Base-by-base conservation (phyloP, 2,329 filamentous ascomycete genomes). In the Fusarium robinianum region DNA sequence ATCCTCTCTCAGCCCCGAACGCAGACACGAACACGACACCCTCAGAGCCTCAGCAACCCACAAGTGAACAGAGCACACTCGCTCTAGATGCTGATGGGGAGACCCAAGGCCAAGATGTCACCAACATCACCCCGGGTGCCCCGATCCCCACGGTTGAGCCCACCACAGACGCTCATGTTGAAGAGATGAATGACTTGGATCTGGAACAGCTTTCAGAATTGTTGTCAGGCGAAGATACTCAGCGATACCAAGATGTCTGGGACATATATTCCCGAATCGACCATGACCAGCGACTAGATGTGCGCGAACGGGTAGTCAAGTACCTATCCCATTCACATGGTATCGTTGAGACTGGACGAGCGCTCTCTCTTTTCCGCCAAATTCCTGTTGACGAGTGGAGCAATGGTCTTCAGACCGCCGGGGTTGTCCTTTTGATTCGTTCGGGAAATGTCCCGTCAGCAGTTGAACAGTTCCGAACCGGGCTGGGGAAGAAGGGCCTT, bases 301-400 rank as follows among this genome's bases (percentile, higher is more conserved):
- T 71, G 9, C 63, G 63, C 3, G 61, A 54, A 3, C 33, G 55
- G 3, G 64, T 78, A 14, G 51, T 79, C 2, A 41, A 63, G 2
- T 73, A 74, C 32, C 67, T 81, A 8, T 64, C 72, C 5, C 64
- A 55, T 11, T 77, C 76, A 3, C 60, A 58, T 5, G 68, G 70
- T n/a, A 53, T 69, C 7, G 61, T 72, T 4, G 74, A 79, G 34
- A 70, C 69, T 2, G 67, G 67, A 56, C 71, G 75, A 41, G 67
- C 76, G n/a, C 60, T 69, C 4, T 66, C 72, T 3, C 46, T 80
- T 3, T 76, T 79, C 36, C 62, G 63, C 3, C 60, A 68, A 19
- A 57, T 76, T 3, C 56, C 66, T 1, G 23, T 53, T 2, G 51
- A 64, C 0, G 43, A 61, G 6, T 78, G 75, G 76, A 67, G 69